phyloP scores from a whole-genome alignment of 257 asterid genomes.

The Pogostemon cablin region DNA sequence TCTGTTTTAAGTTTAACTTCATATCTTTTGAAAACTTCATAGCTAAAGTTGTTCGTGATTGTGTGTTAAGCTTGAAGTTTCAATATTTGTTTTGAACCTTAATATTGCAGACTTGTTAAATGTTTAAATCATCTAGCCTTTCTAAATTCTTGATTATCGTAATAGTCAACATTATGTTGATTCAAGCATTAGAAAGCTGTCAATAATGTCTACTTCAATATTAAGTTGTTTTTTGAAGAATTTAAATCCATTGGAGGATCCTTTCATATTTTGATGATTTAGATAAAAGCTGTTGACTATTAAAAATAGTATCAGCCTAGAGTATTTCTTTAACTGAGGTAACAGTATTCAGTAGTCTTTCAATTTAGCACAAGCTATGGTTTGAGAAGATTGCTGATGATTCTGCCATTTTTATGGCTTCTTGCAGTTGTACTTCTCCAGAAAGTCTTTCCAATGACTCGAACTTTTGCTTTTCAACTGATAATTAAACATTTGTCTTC shows the following conservation, averaged over 20 bases:
- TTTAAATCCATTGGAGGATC: neutral
- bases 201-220: conserved; percentile 9
- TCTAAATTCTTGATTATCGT: conserved; percentile 11
- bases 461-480: conserved; percentile 2
- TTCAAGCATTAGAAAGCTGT: conserved; percentile 20
- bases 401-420: conserved; percentile 9
- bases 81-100: conserved; percentile 11
- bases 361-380: neutral
- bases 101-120: neutral
- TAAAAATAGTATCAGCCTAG: conserved; percentile 7
- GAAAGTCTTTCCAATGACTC: conserved; percentile 1
- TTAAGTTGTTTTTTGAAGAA: conserved; percentile 8
- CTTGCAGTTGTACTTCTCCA: conserved; percentile 20
- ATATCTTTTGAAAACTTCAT: neutral
- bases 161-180: neutral
- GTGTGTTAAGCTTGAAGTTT: neutral
- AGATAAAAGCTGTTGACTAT: neutral
- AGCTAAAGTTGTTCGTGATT: too few species aligned
- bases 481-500: neutral
- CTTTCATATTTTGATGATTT: neutral
- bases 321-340: neutral
- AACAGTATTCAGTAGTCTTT: neutral
- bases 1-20: neutral
- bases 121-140: conserved; percentile 25
- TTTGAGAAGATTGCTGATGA: neutral